Evolutionary conservation across 208 protist species (phyloP), one percentile per base, ranked within the genome.

Genomic region (Kentomonas sorsogonicus): DNA sequence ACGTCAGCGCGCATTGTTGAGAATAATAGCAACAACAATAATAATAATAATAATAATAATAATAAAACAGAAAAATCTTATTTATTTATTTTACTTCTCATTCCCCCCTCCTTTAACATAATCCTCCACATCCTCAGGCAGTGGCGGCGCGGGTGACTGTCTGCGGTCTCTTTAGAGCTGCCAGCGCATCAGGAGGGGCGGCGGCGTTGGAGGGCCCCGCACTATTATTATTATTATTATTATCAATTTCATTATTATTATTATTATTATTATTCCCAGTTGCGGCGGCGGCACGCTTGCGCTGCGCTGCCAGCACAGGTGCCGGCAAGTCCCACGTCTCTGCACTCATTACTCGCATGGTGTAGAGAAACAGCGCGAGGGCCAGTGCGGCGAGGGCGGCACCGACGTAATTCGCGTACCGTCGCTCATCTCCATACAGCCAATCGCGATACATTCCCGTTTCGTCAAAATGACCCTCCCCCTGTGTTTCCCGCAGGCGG

Each of bases 261-360:
- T n/a, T n/a, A n/a, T n/a, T n/a, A n/a, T n/a, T n/a, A n/a, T n/a
- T n/a, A n/a, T n/a, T n/a, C n/a, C n/a, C n/a, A n/a, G n/a, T n/a
- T n/a, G n/a, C n/a, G n/a, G n/a, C n/a, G n/a, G n/a, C n/a, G n/a
- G n/a, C n/a, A n/a, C n/a, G n/a, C 63, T 69, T 79, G 16, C 81
- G 77, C 65, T 92, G 85, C 34, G 81, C 75, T 39, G 72, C 75
- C 25, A 93, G 60, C 43, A 91, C 79, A 27, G 86, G 86, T 13
- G 86, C 77, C 0, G 86, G 83, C 46, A 94, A 91, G 36, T 91
- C 86, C 86, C 86, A 91, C 67, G 83, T 91, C 73, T 94, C 83
- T 3, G 62, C 50, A 6, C 83, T 64, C 67, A 94, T 90, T 31
- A 89, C 60, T 10, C 71, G 66, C 79, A 91, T 85, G 5, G 80